These are phyloP conservation scores for Sporothrix curviconia DNA, from an alignment of 2,329 filamentous ascomycete genomes.

Conservation along the genomic window DNA sequence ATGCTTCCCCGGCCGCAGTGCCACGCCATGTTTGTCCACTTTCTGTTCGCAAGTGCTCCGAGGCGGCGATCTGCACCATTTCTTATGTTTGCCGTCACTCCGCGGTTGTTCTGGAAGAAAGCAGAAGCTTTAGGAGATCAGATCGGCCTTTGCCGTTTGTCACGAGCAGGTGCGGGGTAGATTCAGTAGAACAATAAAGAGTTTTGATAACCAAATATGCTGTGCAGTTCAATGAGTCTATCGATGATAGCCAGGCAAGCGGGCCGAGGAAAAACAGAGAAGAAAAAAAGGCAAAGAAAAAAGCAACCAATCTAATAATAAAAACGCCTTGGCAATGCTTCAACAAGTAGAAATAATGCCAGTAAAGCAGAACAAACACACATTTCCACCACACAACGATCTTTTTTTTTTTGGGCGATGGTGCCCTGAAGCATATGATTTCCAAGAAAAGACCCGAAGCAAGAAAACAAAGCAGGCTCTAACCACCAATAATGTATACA, in stretches of 20 bases:
- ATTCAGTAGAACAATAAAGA: too few species aligned
- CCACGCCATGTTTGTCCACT: not conserved
- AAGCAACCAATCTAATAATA: not conserved
- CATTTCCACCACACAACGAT: too few species aligned
- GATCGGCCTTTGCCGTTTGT: not conserved
- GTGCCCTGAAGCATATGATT: too few species aligned
- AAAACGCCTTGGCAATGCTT: slow-evolving; percentile 10
- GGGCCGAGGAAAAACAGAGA: not conserved
- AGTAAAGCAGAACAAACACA: too few species aligned
- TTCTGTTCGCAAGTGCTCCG: not conserved
- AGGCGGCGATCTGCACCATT: not conserved
- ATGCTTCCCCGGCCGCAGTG: too few species aligned
- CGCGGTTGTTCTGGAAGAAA: not conserved
- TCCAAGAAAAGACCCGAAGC: not conserved
- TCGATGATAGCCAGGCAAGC: not conserved
- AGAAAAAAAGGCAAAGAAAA: not conserved
- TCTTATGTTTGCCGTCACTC: not conserved
- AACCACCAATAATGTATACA: slow-evolving; percentile 1
- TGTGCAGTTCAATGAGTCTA: not conserved
- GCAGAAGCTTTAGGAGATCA: not conserved
- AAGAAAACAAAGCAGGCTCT: not conserved
- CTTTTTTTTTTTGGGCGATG: too few species aligned
- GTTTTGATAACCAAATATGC: not conserved
- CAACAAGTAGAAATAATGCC: too few species aligned
- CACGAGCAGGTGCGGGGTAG: too few species aligned